Percentiles rank a stretch among this genome's conserved stretches.
Conservation (phyloP, 169 alveolate genomes). For the Plasmodium malariae region DNA sequence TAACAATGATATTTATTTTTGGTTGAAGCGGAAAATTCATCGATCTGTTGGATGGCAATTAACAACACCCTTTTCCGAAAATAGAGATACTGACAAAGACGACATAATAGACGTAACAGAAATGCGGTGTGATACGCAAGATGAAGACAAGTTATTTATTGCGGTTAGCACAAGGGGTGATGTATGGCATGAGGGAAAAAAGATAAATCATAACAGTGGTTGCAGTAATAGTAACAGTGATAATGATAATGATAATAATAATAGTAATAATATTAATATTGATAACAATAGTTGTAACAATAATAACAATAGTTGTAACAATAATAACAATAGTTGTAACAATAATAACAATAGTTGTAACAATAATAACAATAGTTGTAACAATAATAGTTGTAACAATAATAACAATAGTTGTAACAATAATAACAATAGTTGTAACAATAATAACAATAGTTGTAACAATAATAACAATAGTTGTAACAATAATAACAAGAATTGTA, state of each 20-base stretch:
- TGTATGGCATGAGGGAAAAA: not conserved
- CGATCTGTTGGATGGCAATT: slow-evolving; percentile 62
- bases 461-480: too few species aligned
- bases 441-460: too few species aligned
- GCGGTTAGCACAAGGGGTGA: not conserved
- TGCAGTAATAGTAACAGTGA: not conserved
- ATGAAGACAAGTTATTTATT: too few species aligned
- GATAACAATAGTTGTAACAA: too few species aligned
- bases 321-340: too few species aligned
- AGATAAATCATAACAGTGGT: not conserved
- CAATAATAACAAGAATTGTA: too few species aligned
- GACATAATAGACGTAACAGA: slow-evolving; percentile 67
- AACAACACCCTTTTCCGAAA: not conserved
- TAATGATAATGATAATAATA: not conserved
- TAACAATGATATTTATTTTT: slow-evolving; percentile 67
- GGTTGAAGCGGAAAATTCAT: slow-evolving; percentile 69
- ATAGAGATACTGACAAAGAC: slow-evolving; percentile 9
- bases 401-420: too few species aligned
- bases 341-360: too few species aligned
- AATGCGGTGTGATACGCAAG: not conserved
- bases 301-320: too few species aligned
- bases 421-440: too few species aligned
- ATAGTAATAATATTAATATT: not conserved
- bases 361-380: too few species aligned
- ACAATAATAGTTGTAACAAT: too few species aligned